Percentiles rank a stretch among this genome's conserved stretches.
Conservation (phyloP, 2,329 filamentous ascomycete species). For the Neonectria sp. region DNA sequence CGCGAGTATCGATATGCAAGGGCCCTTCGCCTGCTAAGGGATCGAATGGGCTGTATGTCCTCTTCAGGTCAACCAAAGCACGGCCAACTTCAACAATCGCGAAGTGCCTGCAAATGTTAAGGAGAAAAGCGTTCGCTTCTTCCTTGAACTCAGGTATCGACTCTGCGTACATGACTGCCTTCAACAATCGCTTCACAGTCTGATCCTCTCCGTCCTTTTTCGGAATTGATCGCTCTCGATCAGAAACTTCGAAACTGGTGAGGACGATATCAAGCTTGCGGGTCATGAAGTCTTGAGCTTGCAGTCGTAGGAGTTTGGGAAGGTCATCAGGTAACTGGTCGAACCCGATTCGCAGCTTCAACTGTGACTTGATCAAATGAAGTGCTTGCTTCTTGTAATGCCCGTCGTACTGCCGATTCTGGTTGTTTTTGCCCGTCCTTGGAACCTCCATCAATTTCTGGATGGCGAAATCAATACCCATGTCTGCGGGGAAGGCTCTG, state of each 20-base stretch:
- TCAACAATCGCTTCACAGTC: conserved; percentile 87
- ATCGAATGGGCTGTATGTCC: conserved; percentile 84
- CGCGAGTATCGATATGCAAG: conserved; percentile 86
- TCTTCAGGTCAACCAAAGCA: conserved; percentile 85
- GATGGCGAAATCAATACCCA: conserved; percentile 91
- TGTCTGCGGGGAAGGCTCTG: conserved; percentile 86
- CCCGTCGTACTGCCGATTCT: conserved; percentile 76
- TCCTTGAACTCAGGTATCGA: conserved; percentile 86
- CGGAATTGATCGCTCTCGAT: conserved; percentile 84
- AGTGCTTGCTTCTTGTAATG: conserved; percentile 97
- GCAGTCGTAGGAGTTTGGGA: conserved; percentile 84
- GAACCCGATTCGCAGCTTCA: conserved; percentile 91
- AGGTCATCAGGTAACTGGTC: conserved; percentile 94
- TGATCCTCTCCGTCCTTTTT: conserved; percentile 91
- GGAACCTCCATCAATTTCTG: conserved; percentile 87
- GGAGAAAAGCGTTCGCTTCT: conserved; percentile 81
- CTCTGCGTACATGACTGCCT: conserved; percentile 88
- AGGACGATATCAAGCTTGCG: conserved; percentile 81
- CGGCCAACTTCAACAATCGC: conserved; percentile 90
- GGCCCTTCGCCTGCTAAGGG: conserved; percentile 89
- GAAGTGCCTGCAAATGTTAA: conserved; percentile 90
- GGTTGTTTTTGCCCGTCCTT: conserved; percentile 69
- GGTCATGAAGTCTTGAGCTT: conserved; percentile 87
- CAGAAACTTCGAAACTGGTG: conserved; percentile 80
- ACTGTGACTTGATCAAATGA: conserved; percentile 86